phyloP scores from a whole-genome alignment of 2,329 filamentous ascomycete genomes.

The Phyllosticta citriasiana region DNA sequence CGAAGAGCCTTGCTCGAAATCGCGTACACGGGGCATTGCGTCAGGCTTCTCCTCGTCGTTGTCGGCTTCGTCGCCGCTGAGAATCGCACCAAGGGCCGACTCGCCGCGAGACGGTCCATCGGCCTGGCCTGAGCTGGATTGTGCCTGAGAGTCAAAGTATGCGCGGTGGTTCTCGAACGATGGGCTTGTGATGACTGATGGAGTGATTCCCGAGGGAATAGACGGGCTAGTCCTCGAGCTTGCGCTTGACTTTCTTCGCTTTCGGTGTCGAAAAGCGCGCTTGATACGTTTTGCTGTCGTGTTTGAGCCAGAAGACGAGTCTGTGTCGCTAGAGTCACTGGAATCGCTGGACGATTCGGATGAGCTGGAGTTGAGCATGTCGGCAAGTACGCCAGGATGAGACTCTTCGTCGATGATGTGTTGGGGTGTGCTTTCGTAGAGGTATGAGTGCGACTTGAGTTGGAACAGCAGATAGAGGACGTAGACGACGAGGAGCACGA shows the following conservation, averaged over 20 bases:
- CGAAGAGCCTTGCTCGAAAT: conserved; percentile 36
- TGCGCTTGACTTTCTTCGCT: conserved; percentile 66
- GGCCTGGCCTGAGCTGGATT: conserved; percentile 11
- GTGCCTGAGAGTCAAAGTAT: conserved; percentile 26
- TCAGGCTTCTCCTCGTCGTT: conserved; percentile 28
- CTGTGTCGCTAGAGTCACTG: conserved; percentile 48
- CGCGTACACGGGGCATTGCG: conserved; percentile 31
- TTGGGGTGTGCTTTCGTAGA: conserved; percentile 88
- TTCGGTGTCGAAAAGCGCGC: conserved; percentile 60
- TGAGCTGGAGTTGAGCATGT: conserved; percentile 65
- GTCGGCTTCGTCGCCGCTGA: conserved; percentile 46
- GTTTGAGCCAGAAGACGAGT: conserved; percentile 55
- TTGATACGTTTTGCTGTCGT: conserved; percentile 69
- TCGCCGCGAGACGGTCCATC: conserved; percentile 21
- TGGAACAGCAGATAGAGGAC: conserved; percentile 79
- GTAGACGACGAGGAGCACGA: conserved; percentile 76
- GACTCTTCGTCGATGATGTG: conserved; percentile 88
- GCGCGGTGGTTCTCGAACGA: conserved; percentile 29
- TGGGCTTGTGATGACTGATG: conserved; percentile 36
- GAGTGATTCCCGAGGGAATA: conserved; percentile 31
- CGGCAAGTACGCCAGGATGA: conserved; percentile 71
- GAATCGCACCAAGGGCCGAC: conserved; percentile 30
- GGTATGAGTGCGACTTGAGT: conserved; percentile 81
- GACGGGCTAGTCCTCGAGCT: conserved; percentile 58
- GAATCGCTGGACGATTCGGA: conserved; percentile 41